Base-by-base conservation (phyloP, 495 filamentous ascomycete species). In the Emericellopsis terricola region DNA sequence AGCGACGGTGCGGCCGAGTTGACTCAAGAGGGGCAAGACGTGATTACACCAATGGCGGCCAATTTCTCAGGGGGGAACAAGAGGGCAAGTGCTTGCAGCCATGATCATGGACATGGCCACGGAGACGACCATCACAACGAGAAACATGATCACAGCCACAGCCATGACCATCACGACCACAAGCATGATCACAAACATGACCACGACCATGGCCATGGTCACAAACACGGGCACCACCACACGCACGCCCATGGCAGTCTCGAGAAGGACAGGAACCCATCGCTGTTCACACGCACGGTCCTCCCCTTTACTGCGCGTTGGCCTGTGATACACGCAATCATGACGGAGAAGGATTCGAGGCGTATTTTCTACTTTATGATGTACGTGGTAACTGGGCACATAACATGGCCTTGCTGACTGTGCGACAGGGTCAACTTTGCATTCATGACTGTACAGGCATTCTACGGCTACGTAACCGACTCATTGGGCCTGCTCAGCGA, bases 351-450 rank as follows among this genome's bases (percentile, higher is more conserved):
- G 44, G 87, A 99, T 51, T 96, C 91, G 6, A 71, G 89, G 23
- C 71, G 89, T 19, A 99, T 99, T 39, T 87, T 92, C 45, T 99
- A 96, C 57, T 97, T 97, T 38, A 94, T 91, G 74, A 65, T 56
- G 84, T 89, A 60, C 41, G 72, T 59, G 21, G 8, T 14, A 2
- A n/a, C 17, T 11, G 34, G 8, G 8, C 10, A 7, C 29, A 18
- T 16, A 9, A 10, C 14, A 18, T 18, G 3, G 3, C 10, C 19
- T 9, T 28, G 19, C 34, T 45, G 32, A 39, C 37, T 23, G 39
- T 52, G 48, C 33, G 46, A 20, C 49, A 93, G 82, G 42, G 67
- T 99, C 28, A 99, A 99, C 48, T 84, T 99, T 36, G 58, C 59
- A 1, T 99, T 99, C 52, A 99, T 99, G 89, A 59, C 83, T 10